A percentile compares a stretch with the other conserved stretches of the same genome.
These are phyloP conservation scores for Xanthoconium purpureum DNA, from an alignment of 768 basidiomycete species.

Conservation along the genomic window DNA sequence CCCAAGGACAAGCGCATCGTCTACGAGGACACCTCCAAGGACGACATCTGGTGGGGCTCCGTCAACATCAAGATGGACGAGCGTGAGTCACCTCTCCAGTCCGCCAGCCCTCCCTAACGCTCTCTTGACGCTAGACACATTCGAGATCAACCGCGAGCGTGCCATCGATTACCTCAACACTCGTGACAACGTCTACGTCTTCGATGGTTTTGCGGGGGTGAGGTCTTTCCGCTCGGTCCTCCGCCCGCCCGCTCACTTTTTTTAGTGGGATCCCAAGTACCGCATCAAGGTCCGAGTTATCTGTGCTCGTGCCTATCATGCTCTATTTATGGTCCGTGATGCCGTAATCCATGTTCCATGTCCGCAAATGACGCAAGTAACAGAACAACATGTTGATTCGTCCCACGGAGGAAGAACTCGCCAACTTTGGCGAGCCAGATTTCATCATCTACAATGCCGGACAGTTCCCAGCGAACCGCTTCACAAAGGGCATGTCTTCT, in stretches of 20 bases:
- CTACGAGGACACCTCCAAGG: constrained; percentile 93
- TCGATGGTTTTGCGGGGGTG: constrained; percentile 92
- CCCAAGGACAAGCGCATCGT: constrained; percentile 99
- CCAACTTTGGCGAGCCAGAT: constrained; percentile 94
- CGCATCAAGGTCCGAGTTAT: constrained; percentile 99
- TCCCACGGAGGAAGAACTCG: constrained; percentile 91
- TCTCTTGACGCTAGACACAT: constrained; percentile 65
- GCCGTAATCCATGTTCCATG: constrained; percentile 3
- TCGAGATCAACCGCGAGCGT: constrained; percentile 98
- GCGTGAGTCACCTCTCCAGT: constrained; percentile 48
- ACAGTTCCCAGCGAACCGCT: constrained; percentile 99
- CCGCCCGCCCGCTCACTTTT: neutral
- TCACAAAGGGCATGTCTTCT: constrained; percentile 99
- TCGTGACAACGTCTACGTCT: constrained; percentile 96
- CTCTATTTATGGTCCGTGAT: constrained; percentile 86
- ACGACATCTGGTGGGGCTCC: constrained; percentile 99
- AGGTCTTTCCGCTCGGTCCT: constrained; percentile 22
- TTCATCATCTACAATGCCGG: constrained; percentile 99
- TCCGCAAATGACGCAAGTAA: neutral
- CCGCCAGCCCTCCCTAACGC: neutral
- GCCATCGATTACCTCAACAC: constrained; percentile 99
- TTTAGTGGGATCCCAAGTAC: constrained; percentile 96
- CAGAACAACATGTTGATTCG: constrained; percentile 99
- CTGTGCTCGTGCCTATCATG: constrained; percentile 97
- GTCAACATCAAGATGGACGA: constrained; percentile 99